Conservation (phyloP, 2,329 filamentous ascomycete genomes). For the Gnomoniopsis smithogilvyi region DNA sequence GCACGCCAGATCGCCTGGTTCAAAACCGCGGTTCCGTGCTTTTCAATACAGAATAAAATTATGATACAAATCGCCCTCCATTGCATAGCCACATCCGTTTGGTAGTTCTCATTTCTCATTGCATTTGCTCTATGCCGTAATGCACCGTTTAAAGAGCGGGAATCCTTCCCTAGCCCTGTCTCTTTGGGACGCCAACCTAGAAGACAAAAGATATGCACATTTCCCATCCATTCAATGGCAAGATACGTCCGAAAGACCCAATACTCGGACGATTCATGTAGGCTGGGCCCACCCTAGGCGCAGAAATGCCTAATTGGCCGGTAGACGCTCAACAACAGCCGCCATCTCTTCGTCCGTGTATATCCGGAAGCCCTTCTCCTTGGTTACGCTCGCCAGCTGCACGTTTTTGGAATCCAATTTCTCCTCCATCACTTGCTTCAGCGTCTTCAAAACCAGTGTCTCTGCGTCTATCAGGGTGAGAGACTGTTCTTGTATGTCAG, state of each 20-base stretch:
- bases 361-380: constrained; percentile 97
- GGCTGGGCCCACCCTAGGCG: not conserved
- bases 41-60: constrained; percentile 13
- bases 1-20: not conserved
- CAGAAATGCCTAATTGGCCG: constrained; percentile 50
- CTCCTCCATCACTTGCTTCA: constrained; percentile 99
- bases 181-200: not conserved
- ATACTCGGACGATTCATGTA: not conserved
- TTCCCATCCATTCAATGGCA: not conserved
- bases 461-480: constrained; percentile 90
- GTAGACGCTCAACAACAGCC: constrained; percentile 79
- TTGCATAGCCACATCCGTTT: not conserved
- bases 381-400: constrained; percentile 94
- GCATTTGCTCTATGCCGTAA: constrained; percentile 12
- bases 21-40: constrained; percentile 2
- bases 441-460: constrained; percentile 90
- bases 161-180: not conserved
- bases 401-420: constrained; percentile 99
- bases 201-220: not conserved
- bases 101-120: constrained; percentile 11
- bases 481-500: constrained; percentile 48
- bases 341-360: constrained; percentile 98
- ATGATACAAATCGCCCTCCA: constrained; percentile 13
- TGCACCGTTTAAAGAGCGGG: not conserved
- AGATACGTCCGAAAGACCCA: not conserved